Evolutionary conservation across 805 yeast species (phyloP), one percentile per base, ranked within the genome.

Genomic region (Hanseniaspora jakobsenii): DNA sequence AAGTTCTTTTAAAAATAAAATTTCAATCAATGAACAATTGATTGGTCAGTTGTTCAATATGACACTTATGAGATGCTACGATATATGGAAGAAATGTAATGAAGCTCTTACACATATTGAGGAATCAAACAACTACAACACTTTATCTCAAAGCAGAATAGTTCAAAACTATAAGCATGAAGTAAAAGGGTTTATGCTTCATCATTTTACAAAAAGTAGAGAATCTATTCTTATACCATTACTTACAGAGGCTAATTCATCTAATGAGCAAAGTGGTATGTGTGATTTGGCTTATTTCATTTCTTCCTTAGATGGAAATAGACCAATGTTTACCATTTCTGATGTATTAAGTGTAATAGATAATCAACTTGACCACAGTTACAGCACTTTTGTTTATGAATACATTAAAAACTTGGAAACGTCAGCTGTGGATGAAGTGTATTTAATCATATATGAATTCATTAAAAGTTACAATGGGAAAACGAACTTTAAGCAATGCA

Each of bases 281-380:
- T 9, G 22, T 14, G 2, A 24, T 34, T 18, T 9, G 2, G 32
- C 37, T 6, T 24, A 78, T 51, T 55, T 83, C 1, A 59, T 83
- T n/a, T 85, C 82, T 57, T 78, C 81, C 2, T 62, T 87, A 38
- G 95, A 87, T 61, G 89, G 91, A 0, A 81, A 94, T 6, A 73
- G 82, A 50, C 81, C 94, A 0, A 81, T 77, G 47, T 53, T 73
- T 4, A 81, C 93, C 0, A 63, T 85, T 12, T 87, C 93, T 0
- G 70, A 73, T 52, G 62, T 86, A 4, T 66, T 83, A 10, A 4
- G 3, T 7, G 16, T 42, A n/a, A 21, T 35, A 14, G 9, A 35
- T 7, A 22, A 21, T 12, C 24, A 42, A 12, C 16, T 12, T 22
- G 14, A 28, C 12, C 13, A 21, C 12, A n/a, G 12, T 4, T 35